Conservation (phyloP, 768 basidiomycete species). For the Galerina marginata region DNA sequence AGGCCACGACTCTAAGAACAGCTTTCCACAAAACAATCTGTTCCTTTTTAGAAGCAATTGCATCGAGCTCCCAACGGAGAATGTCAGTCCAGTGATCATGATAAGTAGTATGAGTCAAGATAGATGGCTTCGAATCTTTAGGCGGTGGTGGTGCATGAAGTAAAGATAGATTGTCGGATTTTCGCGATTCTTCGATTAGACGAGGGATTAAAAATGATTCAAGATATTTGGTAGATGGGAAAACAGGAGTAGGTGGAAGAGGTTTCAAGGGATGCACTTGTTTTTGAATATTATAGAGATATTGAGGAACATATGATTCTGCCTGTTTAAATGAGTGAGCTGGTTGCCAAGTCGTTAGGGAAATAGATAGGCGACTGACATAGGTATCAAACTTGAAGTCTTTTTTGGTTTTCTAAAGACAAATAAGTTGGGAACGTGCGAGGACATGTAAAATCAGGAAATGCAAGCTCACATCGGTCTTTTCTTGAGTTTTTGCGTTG, state of each 20-base stretch:
- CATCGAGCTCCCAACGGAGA: constrained; percentile 52
- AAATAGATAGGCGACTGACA: constrained; percentile 30
- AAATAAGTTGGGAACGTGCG: background rate
- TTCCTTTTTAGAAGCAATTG: constrained; percentile 44
- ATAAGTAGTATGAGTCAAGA: constrained; percentile 38
- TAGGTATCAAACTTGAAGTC: constrained; percentile 49
- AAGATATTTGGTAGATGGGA: constrained; percentile 47
- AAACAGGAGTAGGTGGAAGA: constrained; percentile 46
- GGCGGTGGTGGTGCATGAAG: constrained; percentile 35
- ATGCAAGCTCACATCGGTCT: constrained; percentile 18
- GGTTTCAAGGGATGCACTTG: constrained; percentile 46
- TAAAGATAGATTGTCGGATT: constrained; percentile 27
- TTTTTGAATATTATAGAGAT: constrained; percentile 54
- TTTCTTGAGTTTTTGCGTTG: constrained; percentile 18
- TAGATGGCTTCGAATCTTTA: constrained; percentile 23
- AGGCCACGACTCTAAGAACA: constrained; percentile 38
- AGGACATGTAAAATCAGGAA: background rate
- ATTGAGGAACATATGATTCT: constrained; percentile 52
- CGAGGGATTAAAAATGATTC: constrained; percentile 44
- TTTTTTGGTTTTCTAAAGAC: constrained; percentile 21
- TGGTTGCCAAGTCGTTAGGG: background rate
- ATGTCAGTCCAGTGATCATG: constrained; percentile 46
- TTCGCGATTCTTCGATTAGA: constrained; percentile 33
- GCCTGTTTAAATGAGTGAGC: constrained; percentile 36
- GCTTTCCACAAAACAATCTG: constrained; percentile 51